phyloP scores from a whole-genome alignment of 805 yeast species.

The Kazachstania kunashirensis region DNA sequence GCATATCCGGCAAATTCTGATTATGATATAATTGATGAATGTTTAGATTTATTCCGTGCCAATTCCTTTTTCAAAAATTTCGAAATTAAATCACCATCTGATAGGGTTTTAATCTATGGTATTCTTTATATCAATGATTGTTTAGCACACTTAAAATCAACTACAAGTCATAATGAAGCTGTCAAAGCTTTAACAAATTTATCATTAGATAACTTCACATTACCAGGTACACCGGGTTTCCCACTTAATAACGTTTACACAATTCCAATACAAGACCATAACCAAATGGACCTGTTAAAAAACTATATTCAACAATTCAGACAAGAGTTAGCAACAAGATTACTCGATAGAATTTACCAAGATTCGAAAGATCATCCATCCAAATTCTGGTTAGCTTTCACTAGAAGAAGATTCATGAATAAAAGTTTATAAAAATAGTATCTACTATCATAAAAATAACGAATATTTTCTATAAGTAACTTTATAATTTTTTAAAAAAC shows the following conservation, averaged over 20 bases:
- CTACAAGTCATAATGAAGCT: constrained; percentile 49
- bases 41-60: constrained; percentile 84
- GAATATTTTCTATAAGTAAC: too few species aligned
- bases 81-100: constrained; percentile 93
- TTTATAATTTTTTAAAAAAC: too few species aligned
- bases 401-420: constrained; percentile 93
- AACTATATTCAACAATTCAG: constrained; percentile 84
- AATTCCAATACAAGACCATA: constrained; percentile 60
- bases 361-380: constrained; percentile 57
- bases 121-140: constrained; percentile 83
- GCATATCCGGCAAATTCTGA: constrained; percentile 67
- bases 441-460: too few species aligned
- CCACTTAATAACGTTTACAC: constrained; percentile 72
- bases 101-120: constrained; percentile 87
- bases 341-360: constrained; percentile 61
- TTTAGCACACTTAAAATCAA: constrained; percentile 47
- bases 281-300: constrained; percentile 71
- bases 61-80: constrained; percentile 94
- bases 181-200: constrained; percentile 65
- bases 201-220: constrained; percentile 75
- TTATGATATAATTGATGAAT: constrained; percentile 89
- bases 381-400: constrained; percentile 92
- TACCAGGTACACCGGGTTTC: constrained; percentile 94
- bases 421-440: constrained; percentile 32
- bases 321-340: constrained; percentile 80